Evolutionary conservation across 208 protist genomes (phyloP), one percentile per base, ranked within the genome.

Genomic region (Histomonas meleagridis): DNA sequence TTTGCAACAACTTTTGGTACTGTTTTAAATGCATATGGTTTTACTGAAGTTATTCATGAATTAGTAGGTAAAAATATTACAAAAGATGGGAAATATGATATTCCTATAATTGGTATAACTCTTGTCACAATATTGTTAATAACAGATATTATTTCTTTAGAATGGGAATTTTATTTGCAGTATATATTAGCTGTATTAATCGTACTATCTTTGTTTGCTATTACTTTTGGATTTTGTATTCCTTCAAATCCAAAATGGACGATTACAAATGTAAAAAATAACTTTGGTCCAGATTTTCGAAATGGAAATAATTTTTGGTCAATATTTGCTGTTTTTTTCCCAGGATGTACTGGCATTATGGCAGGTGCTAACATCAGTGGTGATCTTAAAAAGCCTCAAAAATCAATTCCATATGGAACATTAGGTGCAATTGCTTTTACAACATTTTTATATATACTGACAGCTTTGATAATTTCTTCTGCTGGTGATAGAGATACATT

Each of bases 291-390:
- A 32, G 4, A 51, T 53, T 81, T 53, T 51, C 70, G 51, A 43
- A 7, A 48, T 32, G 70, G 70, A 51, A 51, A 81, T 32, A 46
- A 35, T 12, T 81, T 81, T 28, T 81, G 32, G 32, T 51, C 70
- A 23, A 81, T 81, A 4, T 92, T 96, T 69, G 94, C 79, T 43
- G 46, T 96, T 0, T 96, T 96, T 79, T 96, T 96, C 76, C 95
- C 95, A 3, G 72, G 92, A 3, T 92, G 96, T 2, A 96, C 95
- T n/a, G 95, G 95, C 21, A 95, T 96, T 43, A 94, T 96, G 94
- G 94, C 95, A n/a, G 95, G 95, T 21, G 94, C 95, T 12, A 96
- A 95, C 60, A 55, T 95, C 12, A 94, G 90, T 48, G 95, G 95
- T 62, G 94, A 95, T 57, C 91, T 96, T 7, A 92, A 92, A 48